Evolutionary conservation across 768 basidiomycete genomes (phyloP).

Genomic region (Lepiota brunneoincarnata): DNA sequence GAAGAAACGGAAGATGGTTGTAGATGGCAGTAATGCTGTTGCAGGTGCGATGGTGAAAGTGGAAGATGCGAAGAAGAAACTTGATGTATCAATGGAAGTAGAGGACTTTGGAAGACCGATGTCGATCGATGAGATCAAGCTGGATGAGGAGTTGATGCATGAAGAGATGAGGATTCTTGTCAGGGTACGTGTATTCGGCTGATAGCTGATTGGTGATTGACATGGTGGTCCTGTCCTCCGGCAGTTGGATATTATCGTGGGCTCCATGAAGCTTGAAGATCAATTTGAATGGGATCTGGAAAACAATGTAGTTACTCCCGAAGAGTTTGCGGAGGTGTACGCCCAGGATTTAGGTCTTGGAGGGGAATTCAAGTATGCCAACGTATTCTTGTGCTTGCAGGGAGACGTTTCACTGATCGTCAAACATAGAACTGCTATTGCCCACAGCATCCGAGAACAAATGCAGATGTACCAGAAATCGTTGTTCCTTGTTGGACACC

Average conservation of each 20-base stretch:
- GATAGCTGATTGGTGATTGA: constrained; percentile 9
- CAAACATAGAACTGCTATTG: constrained; percentile 79
- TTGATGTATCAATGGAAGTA: constrained; percentile 20
- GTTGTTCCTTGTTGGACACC: constrained; percentile 85
- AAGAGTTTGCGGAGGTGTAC: constrained; percentile 90
- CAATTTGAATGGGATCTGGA: constrained; percentile 98
- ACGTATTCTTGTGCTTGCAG: neutral
- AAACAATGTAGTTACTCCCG: constrained; percentile 76
- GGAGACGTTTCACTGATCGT: constrained; percentile 2
- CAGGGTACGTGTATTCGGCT: constrained; percentile 53
- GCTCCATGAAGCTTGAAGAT: constrained; percentile 89
- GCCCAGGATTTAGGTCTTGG: constrained; percentile 82
- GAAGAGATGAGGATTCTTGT: constrained; percentile 93
- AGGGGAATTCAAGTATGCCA: constrained; percentile 86
- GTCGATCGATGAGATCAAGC: constrained; percentile 57
- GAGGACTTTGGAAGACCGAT: constrained; percentile 36
- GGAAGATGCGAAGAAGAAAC: constrained; percentile 18
- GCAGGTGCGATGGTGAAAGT: constrained; percentile 16
- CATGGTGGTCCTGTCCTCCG: neutral
- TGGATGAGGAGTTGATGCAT: constrained; percentile 61
- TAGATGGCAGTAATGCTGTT: constrained; percentile 16
- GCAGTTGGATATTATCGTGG: constrained; percentile 94
- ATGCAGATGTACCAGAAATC: constrained; percentile 90
- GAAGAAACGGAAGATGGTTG: constrained; percentile 24
- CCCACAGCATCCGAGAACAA: constrained; percentile 95